phyloP scores from a whole-genome alignment of 2,329 filamentous ascomycete species.

The Pseudocercospora eumusae region DNA sequence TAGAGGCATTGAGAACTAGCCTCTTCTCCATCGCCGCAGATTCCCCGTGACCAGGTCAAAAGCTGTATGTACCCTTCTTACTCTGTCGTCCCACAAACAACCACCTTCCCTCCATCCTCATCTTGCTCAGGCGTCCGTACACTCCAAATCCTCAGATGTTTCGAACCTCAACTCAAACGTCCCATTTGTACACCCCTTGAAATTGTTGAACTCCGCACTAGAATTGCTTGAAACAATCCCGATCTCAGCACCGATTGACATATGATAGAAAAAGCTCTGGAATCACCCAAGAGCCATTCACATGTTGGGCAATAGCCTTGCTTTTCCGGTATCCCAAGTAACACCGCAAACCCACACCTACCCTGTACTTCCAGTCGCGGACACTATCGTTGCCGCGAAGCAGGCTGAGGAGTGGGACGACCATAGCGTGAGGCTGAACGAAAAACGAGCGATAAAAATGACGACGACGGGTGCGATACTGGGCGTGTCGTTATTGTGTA shows the following conservation, averaged over 20 bases:
- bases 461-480: background rate
- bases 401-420: background rate
- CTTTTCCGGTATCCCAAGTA: slow-evolving; percentile 22
- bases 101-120: background rate
- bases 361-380: too few species aligned
- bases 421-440: background rate
- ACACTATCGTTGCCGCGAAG: background rate
- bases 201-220: slow-evolving; percentile 19
- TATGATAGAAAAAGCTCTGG: slow-evolving; percentile 22
- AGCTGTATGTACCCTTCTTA: background rate
- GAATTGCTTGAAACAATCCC: slow-evolving; percentile 23
- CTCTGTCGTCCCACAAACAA: background rate
- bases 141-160: background rate
- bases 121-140: background rate
- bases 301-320: too few species aligned
- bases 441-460: background rate
- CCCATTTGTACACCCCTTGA: slow-evolving; percentile 23
- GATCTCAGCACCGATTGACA: slow-evolving; percentile 25
- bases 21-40: too few species aligned
- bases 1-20: too few species aligned
- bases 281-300: too few species aligned
- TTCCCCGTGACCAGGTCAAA: too few species aligned
- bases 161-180: slow-evolving; percentile 24
- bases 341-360: slow-evolving; percentile 28
- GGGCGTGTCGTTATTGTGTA: too few species aligned